Conservation (phyloP, 106 monocot genomes). For the Xerophyta viscosa region DNA sequence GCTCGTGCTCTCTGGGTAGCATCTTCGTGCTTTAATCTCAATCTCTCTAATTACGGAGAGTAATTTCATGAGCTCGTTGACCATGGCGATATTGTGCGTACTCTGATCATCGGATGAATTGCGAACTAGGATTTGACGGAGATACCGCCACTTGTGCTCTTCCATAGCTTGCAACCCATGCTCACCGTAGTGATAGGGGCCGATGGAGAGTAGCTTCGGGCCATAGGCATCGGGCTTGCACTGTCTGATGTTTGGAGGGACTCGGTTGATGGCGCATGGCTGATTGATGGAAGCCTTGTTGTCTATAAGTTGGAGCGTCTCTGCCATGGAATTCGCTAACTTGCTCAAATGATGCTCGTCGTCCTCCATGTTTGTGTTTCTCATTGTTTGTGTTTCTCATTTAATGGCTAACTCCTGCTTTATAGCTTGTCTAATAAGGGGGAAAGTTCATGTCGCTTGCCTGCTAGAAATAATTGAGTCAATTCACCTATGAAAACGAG, state of each 20-base stretch:
- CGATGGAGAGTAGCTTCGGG: neutral
- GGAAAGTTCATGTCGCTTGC: too few species aligned
- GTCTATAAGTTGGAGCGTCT: neutral
- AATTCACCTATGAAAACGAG: too few species aligned
- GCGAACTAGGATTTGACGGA: neutral
- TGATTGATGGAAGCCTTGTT: constrained; percentile 1
- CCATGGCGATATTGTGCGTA: neutral
- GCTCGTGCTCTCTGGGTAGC: neutral
- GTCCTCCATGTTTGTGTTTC: neutral
- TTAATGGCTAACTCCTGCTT: too few species aligned
- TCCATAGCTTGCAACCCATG: neutral
- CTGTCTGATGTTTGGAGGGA: neutral
- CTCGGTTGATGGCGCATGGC: constrained; percentile 5
- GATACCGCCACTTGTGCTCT: constrained; percentile 1
- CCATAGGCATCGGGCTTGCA: neutral
- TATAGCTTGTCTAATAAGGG: too few species aligned
- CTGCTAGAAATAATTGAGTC: too few species aligned
- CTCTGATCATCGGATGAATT: neutral
- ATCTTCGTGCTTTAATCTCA: neutral
- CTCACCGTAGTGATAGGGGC: constrained; percentile 2
- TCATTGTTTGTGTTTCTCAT: too few species aligned
- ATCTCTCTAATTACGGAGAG: too few species aligned
- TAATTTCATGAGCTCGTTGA: neutral
- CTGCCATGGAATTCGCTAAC: neutral
- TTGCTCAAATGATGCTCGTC: neutral